These are phyloP conservation scores for Cercis canadensis DNA, from an alignment of 306 rosid genomes.

Conservation along the genomic window DNA sequence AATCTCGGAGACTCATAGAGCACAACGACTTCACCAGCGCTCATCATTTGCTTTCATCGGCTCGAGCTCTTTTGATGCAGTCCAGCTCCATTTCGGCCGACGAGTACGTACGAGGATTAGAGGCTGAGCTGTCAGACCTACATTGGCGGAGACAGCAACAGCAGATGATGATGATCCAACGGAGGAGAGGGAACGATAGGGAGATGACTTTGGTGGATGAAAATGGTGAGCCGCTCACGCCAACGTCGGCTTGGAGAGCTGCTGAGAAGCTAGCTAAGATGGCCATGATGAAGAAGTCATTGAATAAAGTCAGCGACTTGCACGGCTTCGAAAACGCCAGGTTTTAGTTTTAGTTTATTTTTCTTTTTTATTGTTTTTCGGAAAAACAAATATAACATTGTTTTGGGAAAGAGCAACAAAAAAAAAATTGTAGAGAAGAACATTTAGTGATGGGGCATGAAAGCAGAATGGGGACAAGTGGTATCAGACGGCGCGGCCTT, in stretches of 20 bases:
- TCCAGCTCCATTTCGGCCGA: constrained; percentile 45
- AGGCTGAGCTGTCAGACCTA: constrained; percentile 74
- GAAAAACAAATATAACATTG: too few species aligned
- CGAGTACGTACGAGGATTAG: constrained; percentile 59
- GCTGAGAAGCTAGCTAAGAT: constrained; percentile 86
- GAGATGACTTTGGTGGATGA: constrained; percentile 56
- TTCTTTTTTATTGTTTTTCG: neutral
- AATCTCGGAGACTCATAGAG: constrained; percentile 62
- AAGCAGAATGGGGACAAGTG: constrained; percentile 39
- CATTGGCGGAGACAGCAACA: constrained; percentile 68
- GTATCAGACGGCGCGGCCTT: constrained; percentile 51
- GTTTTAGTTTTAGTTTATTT: constrained; percentile 48
- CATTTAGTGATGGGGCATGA: constrained; percentile 38
- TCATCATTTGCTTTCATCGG: constrained; percentile 70
- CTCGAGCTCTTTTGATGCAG: constrained; percentile 65
- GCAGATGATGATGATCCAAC: constrained; percentile 43
- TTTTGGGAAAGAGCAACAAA: too few species aligned
- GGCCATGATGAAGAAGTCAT: constrained; percentile 75
- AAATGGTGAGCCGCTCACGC: constrained; percentile 83
- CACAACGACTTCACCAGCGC: constrained; percentile 61
- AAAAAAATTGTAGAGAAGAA: constrained; percentile 6
- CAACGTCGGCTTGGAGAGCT: constrained; percentile 85
- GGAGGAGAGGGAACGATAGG: constrained; percentile 53
- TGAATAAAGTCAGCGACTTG: constrained; percentile 77
- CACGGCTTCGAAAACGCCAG: constrained; percentile 95